phyloP scores from a whole-genome alignment of 495 filamentous ascomycete genomes.

The Aspergillus steynii region DNA sequence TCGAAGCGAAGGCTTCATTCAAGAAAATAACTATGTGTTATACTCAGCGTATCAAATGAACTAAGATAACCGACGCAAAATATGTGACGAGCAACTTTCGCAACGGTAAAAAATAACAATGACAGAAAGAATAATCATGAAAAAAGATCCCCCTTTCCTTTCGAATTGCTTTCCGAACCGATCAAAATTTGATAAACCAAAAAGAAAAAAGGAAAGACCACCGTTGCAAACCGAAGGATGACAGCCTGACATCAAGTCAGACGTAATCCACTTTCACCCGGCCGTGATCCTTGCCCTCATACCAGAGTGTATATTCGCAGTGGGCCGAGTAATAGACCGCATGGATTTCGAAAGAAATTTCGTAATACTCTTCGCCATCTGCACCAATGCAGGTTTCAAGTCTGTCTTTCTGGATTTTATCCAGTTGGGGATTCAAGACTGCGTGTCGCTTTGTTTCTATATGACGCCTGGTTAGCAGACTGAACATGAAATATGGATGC shows the following conservation, averaged over 20 bases:
- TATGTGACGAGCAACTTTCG: background rate
- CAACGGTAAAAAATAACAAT: too few species aligned
- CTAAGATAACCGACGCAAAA: background rate
- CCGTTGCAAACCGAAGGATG: too few species aligned
- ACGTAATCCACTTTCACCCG: slow-evolving; percentile 29
- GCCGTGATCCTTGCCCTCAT: slow-evolving; percentile 25
- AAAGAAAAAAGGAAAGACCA: too few species aligned
- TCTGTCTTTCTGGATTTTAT: slow-evolving; percentile 2
- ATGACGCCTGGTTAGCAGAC: background rate
- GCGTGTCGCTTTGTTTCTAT: slow-evolving; percentile 19
- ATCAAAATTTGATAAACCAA: too few species aligned
- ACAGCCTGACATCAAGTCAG: slow-evolving; percentile 3
- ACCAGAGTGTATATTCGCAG: slow-evolving; percentile 28
- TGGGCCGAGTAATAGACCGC: slow-evolving; percentile 28
- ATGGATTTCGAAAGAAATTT: slow-evolving; percentile 23
- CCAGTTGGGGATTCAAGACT: slow-evolving; percentile 7
- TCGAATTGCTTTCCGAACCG: too few species aligned
- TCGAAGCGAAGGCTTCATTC: too few species aligned
- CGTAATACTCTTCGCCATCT: slow-evolving; percentile 26
- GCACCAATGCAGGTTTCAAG: slow-evolving; percentile 3
- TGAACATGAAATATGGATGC: background rate
- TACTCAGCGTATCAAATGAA: background rate
- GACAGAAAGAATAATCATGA: background rate
- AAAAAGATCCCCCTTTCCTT: background rate
- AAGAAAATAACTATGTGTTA: background rate